Percentiles rank a stretch among this genome's conserved stretches.
phyloP scores from a whole-genome alignment of 345 rosid genomes.

The Sisymbrium irio region DNA sequence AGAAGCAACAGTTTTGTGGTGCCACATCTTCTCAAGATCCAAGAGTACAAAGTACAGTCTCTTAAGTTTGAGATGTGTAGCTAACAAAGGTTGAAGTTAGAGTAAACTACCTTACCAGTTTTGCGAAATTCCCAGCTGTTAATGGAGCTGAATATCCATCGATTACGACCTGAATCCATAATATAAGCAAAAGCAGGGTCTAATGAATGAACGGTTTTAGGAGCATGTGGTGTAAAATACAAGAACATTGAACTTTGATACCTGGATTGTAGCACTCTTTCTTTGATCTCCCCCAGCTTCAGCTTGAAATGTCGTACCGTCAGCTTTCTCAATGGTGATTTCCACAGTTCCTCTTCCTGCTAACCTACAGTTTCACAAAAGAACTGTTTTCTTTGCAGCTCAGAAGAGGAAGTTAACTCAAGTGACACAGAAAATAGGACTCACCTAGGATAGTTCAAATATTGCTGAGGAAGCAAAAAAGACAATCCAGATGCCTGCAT shows the following conservation, averaged over 20 bases:
- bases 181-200: constrained; percentile 11
- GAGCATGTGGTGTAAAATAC: neutral
- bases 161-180: constrained; percentile 54
- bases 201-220: neutral
- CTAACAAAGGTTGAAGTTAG: constrained; percentile 31
- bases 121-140: constrained; percentile 83
- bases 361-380: constrained; percentile 48
- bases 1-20: neutral
- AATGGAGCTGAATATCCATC: constrained; percentile 94
- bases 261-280: constrained; percentile 78
- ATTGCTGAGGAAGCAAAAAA: constrained; percentile 84
- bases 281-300: constrained; percentile 76
- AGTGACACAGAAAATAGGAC: neutral
- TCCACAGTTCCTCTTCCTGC: constrained; percentile 84
- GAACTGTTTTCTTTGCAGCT: neutral
- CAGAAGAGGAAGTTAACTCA: neutral
- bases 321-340: constrained; percentile 74
- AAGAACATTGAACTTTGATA: constrained; percentile 17
- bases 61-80: constrained; percentile 14
- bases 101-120: constrained; percentile 91
- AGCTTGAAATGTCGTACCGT: constrained; percentile 76
- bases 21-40: neutral
- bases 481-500: constrained; percentile 94
- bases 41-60: neutral
- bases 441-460: constrained; percentile 83